phyloP scores from a whole-genome alignment of 768 basidiomycete genomes.

The Phaffia australis region DNA sequence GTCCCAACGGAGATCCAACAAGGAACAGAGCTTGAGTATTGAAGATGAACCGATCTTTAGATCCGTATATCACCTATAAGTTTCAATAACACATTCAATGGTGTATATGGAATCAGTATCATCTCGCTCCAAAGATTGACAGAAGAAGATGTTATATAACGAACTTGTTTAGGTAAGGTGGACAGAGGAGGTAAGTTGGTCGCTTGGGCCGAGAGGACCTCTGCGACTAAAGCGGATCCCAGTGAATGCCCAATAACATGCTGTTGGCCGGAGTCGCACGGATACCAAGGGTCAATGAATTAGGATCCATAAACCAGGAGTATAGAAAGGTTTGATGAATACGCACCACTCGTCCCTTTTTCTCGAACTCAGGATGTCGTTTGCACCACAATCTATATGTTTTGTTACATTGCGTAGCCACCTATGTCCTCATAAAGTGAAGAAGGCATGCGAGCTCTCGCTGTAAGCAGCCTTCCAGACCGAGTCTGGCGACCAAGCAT shows the following conservation, averaged over 20 bases:
- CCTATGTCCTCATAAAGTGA: background rate
- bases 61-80: conserved; percentile 10
- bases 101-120: conserved; percentile 28
- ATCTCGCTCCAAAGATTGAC: conserved; percentile 37
- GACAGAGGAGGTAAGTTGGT: conserved; percentile 40
- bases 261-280: background rate
- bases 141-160: conserved; percentile 29
- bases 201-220: conserved; percentile 42
- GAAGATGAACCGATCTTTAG: conserved; percentile 22
- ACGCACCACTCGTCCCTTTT: conserved; percentile 37
- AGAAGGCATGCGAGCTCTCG: no score
- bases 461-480: no score
- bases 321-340: no score
- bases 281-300: conserved; percentile 16
- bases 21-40: conserved; percentile 40
- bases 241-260: conserved; percentile 29
- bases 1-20: conserved; percentile 41
- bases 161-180: conserved; percentile 37
- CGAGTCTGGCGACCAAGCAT: no score
- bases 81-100: background rate
- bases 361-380: conserved; percentile 41
- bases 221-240: conserved; percentile 41
- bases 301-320: background rate
- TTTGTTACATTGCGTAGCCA: conserved; percentile 33
- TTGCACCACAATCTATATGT: conserved; percentile 43